These are phyloP conservation scores for Copromyces sp. DNA, from an alignment of 495 filamentous ascomycete species.

Conservation along the genomic window DNA sequence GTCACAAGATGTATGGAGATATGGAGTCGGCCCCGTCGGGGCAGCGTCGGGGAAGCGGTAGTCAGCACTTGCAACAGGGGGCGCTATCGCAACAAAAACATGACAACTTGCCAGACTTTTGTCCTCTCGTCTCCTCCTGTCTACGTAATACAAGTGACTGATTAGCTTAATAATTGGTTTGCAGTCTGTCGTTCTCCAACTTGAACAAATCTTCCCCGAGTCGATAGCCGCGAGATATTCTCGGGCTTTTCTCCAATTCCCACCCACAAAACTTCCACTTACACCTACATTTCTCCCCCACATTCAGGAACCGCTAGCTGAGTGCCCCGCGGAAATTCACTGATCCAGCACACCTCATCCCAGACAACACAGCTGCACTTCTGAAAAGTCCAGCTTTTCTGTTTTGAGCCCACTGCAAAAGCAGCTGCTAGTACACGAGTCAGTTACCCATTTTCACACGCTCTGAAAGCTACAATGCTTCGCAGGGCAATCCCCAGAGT, in stretches of 20 bases:
- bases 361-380: neutral
- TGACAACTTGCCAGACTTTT: neutral
- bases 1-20: neutral
- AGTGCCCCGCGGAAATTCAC: too few relatives aligned
- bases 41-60: neutral
- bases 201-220: neutral
- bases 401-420: neutral
- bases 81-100: neutral
- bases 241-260: neutral
- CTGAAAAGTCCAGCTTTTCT: neutral
- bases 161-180: neutral
- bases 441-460: neutral
- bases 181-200: neutral
- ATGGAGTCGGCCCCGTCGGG: neutral
- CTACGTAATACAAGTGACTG: neutral
- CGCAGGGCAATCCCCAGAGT: slow-evolving; percentile 15
- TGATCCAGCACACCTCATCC: neutral
- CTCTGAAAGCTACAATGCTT: slow-evolving; percentile 16
- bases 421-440: neutral
- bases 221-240: neutral
- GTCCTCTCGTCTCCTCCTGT: neutral
- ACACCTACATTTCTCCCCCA: neutral
- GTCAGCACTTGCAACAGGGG: neutral
- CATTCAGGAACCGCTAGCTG: neutral
- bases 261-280: neutral